Evolutionary conservation across 1,284 basidiomycete genomes (phyloP), one percentile per base, ranked within the genome.

Genomic region (Ceratobasidium theobromae): DNA sequence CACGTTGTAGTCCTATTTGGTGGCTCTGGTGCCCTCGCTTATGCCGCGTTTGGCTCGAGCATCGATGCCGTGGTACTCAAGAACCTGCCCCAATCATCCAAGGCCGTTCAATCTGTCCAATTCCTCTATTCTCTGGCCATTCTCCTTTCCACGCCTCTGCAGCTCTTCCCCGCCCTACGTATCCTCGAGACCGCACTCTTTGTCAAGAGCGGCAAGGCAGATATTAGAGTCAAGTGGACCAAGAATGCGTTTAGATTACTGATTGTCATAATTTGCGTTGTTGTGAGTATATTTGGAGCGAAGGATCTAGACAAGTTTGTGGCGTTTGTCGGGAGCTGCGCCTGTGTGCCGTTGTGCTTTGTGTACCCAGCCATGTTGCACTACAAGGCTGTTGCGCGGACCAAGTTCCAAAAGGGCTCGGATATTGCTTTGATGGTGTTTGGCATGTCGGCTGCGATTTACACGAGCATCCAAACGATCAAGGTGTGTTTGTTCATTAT

Each of bases 101-200:
- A 88, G 73, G 87, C 96, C 76, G 95, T 97, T 0, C 95, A 98
- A 78, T 86, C 87, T 4, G 92, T 90, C 18, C 89, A 91, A 79
- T 89, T 95, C 77, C 76, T 95, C 16, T 95, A 94, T 77, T 88
- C 91, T n/a, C 76, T 95, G 48, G 96, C 95, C 8, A 99, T 98
- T 75, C 81, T 98, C 68, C 86, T 98, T 43, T 97, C 94, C 14
- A 90, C 93, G 14, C 96, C 96, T 0, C 84, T 99, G 3, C 95
- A 97, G 75, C 87, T 99, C 66, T 98, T 99, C 89, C 96, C 96
- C 0, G 97, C 95, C 0, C 88, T 98, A 52, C 86, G 95, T 49
- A 98, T 99, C 75, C 86, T 99, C 79, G 97, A 99, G 81, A 96
- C 96, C 72, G 95, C 93, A 1, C 74, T 99, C n/a, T 98, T 99